These are phyloP conservation scores for Aurinia saxatilis DNA, from an alignment of 345 rosid species.

Conservation along the genomic window DNA sequence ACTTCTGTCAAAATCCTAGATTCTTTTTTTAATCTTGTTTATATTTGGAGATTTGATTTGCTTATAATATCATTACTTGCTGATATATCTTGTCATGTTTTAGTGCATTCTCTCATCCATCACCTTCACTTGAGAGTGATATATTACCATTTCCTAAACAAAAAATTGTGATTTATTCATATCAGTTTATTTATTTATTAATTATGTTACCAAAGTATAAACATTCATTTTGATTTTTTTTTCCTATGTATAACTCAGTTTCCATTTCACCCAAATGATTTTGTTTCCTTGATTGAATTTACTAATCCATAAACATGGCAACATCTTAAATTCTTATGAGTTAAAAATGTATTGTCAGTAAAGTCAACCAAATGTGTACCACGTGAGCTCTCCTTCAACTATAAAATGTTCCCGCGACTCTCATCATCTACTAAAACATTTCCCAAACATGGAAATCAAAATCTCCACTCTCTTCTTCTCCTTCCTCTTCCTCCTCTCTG, in stretches of 20 bases:
- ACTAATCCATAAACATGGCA: too few relatives aligned
- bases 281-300: too few relatives aligned
- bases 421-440: not conserved
- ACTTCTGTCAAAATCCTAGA: not conserved
- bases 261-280: too few relatives aligned
- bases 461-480: not conserved
- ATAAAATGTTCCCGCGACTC: slow-evolving; percentile 31
- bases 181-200: not conserved
- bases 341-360: not conserved
- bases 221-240: too few relatives aligned
- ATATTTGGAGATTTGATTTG: not conserved
- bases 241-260: too few relatives aligned
- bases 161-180: not conserved
- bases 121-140: not conserved
- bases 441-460: slow-evolving; percentile 20
- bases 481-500: slow-evolving; percentile 20
- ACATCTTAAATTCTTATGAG: too few relatives aligned
- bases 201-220: too few relatives aligned
- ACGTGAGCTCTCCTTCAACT: slow-evolving; percentile 1
- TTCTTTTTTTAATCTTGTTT: too few relatives aligned
- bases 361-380: slow-evolving; percentile 18
- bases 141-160: not conserved
- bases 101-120: not conserved
- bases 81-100: not conserved
- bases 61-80: not conserved